Percentiles rank a stretch among this genome's conserved stretches.
Conservation (phyloP, 1,139 yeast genomes). For the Petasospora fabianii region DNA sequence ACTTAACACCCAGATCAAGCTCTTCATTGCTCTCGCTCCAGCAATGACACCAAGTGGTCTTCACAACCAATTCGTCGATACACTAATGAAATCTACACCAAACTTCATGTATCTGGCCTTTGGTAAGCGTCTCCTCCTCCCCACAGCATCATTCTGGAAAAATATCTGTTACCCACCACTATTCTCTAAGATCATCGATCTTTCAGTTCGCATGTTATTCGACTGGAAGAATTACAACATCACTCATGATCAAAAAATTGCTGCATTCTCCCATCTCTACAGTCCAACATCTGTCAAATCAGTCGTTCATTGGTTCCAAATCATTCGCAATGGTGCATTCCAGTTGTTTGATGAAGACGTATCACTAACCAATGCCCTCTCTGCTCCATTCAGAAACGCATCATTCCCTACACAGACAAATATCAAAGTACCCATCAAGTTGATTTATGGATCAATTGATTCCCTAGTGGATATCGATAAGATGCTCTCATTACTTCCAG, state of each 20-base stretch:
- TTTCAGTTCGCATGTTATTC: slow-evolving; percentile 62
- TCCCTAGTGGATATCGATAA: slow-evolving; percentile 81
- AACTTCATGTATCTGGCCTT: slow-evolving; percentile 67
- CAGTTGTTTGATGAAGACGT: slow-evolving; percentile 79
- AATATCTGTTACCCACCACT: slow-evolving; percentile 79
- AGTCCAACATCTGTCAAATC: slow-evolving; percentile 89
- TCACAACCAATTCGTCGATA: slow-evolving; percentile 69
- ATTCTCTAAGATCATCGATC: slow-evolving; percentile 69
- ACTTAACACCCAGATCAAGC: slow-evolving; percentile 63
- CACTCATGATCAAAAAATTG: slow-evolving; percentile 63
- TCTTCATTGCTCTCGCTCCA: slow-evolving; percentile 81
- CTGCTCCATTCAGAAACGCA: slow-evolving; percentile 39
- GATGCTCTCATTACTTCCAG: slow-evolving; percentile 44
- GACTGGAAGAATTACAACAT: slow-evolving; percentile 78
- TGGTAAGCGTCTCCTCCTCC: slow-evolving; percentile 69
- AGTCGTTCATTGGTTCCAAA: slow-evolving; percentile 96
- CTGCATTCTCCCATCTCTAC: slow-evolving; percentile 79
- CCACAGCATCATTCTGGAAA: slow-evolving; percentile 82
- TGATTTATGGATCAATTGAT: slow-evolving; percentile 78
- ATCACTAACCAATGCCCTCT: slow-evolving; percentile 32
- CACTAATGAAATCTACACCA: slow-evolving; percentile 77
- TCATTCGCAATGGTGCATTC: slow-evolving; percentile 71
- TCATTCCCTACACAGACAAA: slow-evolving; percentile 57
- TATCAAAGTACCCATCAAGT: slow-evolving; percentile 64
- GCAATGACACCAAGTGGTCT: slow-evolving; percentile 93